Conservation (phyloP, 140 eudicot genomes). For the Cichorium intybus region DNA sequence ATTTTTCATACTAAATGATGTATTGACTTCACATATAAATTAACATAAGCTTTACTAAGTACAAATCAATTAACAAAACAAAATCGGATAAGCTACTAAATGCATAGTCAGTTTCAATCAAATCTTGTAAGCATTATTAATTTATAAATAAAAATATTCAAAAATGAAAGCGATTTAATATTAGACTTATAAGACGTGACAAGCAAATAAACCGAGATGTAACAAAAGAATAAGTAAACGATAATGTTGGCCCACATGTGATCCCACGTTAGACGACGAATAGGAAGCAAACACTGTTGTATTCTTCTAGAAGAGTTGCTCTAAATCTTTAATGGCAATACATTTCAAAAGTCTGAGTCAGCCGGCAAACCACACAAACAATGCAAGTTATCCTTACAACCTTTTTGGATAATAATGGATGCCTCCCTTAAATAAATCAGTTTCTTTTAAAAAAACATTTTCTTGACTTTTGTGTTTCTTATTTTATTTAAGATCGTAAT, state of each 20-base stretch:
- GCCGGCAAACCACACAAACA: not conserved
- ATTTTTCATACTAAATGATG: too few relatives aligned
- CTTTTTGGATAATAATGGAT: not conserved
- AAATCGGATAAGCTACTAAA: too few relatives aligned
- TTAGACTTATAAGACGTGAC: not conserved
- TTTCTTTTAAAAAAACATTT: not conserved
- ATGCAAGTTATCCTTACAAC: not conserved
- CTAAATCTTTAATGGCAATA: not conserved
- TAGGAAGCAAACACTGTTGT: slow-evolving; percentile 3
- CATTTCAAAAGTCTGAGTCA: not conserved
- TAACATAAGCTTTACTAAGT: too few relatives aligned
- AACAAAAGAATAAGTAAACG: slow-evolving; percentile 8
- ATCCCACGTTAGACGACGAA: not conserved
- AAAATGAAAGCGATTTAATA: not conserved
- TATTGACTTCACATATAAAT: too few relatives aligned
- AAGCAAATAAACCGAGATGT: not conserved
- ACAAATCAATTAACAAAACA: too few relatives aligned
- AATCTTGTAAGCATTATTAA: too few relatives aligned
- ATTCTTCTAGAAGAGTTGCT: slow-evolving; percentile 6
- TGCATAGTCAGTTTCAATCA: too few relatives aligned
- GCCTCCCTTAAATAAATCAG: not conserved
- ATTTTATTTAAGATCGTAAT: not conserved
- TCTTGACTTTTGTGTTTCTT: not conserved
- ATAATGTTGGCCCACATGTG: not conserved
- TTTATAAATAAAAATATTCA: too few relatives aligned